Evolutionary conservation across 257 asterid genomes (phyloP).

Genomic region (Primulina huaijiensis): DNA sequence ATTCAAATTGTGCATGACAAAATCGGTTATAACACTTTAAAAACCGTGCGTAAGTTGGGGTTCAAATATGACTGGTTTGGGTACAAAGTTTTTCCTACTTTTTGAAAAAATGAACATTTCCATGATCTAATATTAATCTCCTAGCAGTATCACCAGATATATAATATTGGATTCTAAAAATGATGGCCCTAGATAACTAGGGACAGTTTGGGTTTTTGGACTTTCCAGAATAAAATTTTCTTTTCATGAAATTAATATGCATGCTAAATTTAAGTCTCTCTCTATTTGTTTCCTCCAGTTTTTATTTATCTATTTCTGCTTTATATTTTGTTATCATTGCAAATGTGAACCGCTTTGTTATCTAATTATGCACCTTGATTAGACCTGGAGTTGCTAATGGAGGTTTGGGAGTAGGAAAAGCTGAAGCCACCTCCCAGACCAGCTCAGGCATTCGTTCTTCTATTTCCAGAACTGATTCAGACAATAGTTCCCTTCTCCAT

Average conservation of each 20-base stretch:
- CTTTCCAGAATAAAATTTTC: slow-evolving; percentile 15
- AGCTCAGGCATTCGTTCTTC: slow-evolving; percentile 67
- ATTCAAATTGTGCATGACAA: background rate
- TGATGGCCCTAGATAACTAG: background rate
- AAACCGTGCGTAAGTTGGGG: background rate
- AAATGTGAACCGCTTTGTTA: slow-evolving; percentile 22
- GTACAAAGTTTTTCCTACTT: background rate
- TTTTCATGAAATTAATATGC: slow-evolving; percentile 17
- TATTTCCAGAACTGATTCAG: slow-evolving; percentile 62
- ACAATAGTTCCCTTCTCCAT: slow-evolving; percentile 56
- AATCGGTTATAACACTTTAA: background rate
- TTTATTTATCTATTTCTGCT: slow-evolving; percentile 9
- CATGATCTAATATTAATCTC: background rate
- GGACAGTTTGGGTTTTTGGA: slow-evolving; percentile 2
- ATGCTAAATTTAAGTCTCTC: slow-evolving; percentile 3
- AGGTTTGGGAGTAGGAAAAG: slow-evolving; percentile 50
- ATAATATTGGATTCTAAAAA: background rate
- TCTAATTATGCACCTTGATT: slow-evolving; percentile 29
- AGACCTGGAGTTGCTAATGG: slow-evolving; percentile 71
- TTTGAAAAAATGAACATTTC: background rate
- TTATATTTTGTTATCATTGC: slow-evolving; percentile 6
- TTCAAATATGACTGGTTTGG: background rate
- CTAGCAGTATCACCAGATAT: slow-evolving; percentile 3
- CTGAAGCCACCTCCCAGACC: slow-evolving; percentile 57
- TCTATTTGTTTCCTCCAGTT: background rate